Base-by-base conservation (phyloP, 2,329 filamentous ascomycete species). In the Aspergillus sp. region DNA sequence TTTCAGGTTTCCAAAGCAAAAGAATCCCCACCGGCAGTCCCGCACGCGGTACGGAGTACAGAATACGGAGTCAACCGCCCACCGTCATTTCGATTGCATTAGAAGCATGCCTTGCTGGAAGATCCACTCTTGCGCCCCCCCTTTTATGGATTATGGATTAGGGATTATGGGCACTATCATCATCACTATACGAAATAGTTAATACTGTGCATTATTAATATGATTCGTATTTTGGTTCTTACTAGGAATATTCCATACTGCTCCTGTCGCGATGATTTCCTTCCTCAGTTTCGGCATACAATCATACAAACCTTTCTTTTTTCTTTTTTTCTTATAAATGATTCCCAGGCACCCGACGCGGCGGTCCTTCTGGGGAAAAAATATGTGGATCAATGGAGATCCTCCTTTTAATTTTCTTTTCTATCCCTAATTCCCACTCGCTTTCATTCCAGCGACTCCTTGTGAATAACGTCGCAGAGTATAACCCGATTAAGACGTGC, bases 311-410 rank as follows among this genome's bases (percentile, higher is more conserved):
- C n/a, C n/a, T n/a, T n/a, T 26, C 14, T 47, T 49, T 29, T 7
- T 29, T 29, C 4, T 9, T 29, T 9, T 9, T 29, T 9, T 6
- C 26, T 29, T 29, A 9, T 2, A 29, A 29, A 29, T 29, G 26
- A 9, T 39, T 51, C 55, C 49, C 54, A 24, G 49, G 54, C 56
- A 62, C 66, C 67, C 68, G 65, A 66, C 63, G 67, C 63, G 42
- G 57, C 58, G 70, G 69, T 67, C 65, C 60, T 60, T 52, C 56
- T 51, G 64, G 69, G 68, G 65, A 61, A 64, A 36, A 59, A 56
- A 49, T 64, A 65, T 68, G 68, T 69, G 68, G 68, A 70, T 64
- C 64, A 57, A 56, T 62, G 63, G 57, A 60, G 65, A 64, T 67
- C 60, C 57, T 63, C 61, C 55, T 58, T 65, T 69, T 65, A 58